Base-by-base conservation (phyloP, 1,284 basidiomycete genomes). In the Papiliotrema nemorosa region DNA sequence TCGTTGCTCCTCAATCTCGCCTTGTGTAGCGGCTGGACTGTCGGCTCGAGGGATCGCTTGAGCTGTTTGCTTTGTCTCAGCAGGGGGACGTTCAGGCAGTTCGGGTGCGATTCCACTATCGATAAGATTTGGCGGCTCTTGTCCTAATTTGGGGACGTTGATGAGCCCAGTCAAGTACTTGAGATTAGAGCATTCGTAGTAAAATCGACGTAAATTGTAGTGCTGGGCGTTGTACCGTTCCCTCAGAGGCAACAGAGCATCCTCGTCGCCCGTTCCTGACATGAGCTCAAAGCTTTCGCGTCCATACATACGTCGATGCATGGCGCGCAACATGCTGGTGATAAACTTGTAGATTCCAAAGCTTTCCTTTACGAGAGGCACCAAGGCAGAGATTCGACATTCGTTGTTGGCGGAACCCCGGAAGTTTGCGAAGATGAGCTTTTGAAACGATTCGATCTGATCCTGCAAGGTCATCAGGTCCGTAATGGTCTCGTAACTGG, bases 281-380 rank as follows among this genome's bases (percentile, higher is more conserved):
- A 13, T 60, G 43, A 60, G 54, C 51, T 21, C 14, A 4, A 14
- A 22, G 78, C 82, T 68, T 67, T 92, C 92, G 79, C 29, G 29
- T 31, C 29, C 9, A 31, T 31, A 14, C 29, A 31, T 31, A 31
- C 9, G 9, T 76, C 93, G 79, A 70, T 93, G 88, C 87, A 97
- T 90, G 1, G 92, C 92, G 39, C 92, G 81, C 69, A 97, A 78
- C 92, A 97, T 97, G 76, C 88, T 91, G 3, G 92, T 97, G 70
- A 96, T 92, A 74, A 97, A 97, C 49, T 90, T 82, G 76, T 97
- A 97, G 57, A 97, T 97, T 36, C 92, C 92, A 83, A 92, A 97
- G 60, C 88, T 91, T 76, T 97, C 92, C 76, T 97, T 96, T 50
- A 97, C 92, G 16, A 94, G 81, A 24, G 92, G 92, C 0, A 97